These are phyloP conservation scores for Ziziphus jujuba DNA, from an alignment of 306 rosid genomes.

Conservation along the genomic window DNA sequence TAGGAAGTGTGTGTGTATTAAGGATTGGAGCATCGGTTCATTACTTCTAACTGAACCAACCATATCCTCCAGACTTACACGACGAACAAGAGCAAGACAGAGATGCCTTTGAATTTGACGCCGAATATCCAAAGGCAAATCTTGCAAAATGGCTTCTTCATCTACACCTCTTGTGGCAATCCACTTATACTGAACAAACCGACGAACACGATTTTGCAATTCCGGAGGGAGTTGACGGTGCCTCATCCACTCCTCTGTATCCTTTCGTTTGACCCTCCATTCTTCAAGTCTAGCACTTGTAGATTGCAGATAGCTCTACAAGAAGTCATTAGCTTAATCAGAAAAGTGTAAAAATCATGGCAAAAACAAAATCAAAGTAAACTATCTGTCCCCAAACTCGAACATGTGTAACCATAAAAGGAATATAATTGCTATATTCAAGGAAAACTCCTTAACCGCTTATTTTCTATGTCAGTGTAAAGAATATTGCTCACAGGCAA, in stretches of 20 bases:
- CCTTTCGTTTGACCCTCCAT: constrained; percentile 80
- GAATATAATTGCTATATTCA: no score
- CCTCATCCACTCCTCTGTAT: constrained; percentile 97
- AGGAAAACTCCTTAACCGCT: no score
- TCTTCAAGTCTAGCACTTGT: constrained; percentile 80
- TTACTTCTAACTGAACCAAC: no score
- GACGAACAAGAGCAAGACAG: constrained; percentile 75
- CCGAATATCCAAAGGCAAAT: constrained; percentile 75
- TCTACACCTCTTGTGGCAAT: constrained; percentile 89
- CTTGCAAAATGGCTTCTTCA: constrained; percentile 67
- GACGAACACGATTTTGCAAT: constrained; percentile 73
- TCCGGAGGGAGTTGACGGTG: constrained; percentile 83
- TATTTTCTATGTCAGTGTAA: no score
- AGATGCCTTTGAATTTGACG: constrained; percentile 91
- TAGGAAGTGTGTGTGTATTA: no score
- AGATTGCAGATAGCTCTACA: constrained; percentile 79
- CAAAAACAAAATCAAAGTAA: neutral
- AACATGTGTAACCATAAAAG: no score
- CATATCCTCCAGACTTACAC: constrained; percentile 42
- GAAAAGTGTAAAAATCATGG: neutral
- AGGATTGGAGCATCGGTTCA: no score
- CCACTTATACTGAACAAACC: constrained; percentile 87
- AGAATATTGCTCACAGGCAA: no score
- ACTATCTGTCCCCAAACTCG: no score
- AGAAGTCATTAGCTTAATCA: neutral